These are phyloP conservation scores for Stagonosporopsis cucurbitacearum DNA, from an alignment of 2,329 filamentous ascomycete genomes.

Conservation along the genomic window DNA sequence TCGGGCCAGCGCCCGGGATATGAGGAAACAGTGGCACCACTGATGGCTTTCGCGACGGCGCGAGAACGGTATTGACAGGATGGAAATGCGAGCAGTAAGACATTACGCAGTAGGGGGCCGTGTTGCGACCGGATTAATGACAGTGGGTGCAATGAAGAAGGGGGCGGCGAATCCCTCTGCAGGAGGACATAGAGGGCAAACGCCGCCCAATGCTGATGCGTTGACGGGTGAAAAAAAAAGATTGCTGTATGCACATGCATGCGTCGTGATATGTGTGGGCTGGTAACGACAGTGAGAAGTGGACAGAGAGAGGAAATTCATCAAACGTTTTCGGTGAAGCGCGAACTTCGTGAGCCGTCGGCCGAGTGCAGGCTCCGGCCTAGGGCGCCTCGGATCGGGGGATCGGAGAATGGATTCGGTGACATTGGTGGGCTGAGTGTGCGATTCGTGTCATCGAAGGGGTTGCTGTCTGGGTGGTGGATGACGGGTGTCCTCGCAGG, in stretches of 20 bases:
- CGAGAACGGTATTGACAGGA: conserved; percentile 6
- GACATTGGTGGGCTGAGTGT: conserved; percentile 49
- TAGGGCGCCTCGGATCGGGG: conserved; percentile 41
- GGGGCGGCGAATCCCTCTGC: not conserved
- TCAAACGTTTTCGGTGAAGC: conserved; percentile 57
- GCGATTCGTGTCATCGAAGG: conserved; percentile 32
- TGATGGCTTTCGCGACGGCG: not conserved
- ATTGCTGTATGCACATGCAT: conserved; percentile 33
- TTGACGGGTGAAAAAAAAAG: conserved; percentile 9
- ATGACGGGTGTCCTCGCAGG: conserved; percentile 69
- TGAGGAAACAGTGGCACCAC: conserved; percentile 1
- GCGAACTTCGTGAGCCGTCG: conserved; percentile 55
- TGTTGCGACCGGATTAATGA: conserved; percentile 9
- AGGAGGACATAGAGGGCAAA: not conserved
- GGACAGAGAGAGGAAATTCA: conserved; percentile 24
- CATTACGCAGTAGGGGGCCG: conserved; percentile 12
- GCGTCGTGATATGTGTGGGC: conserved; percentile 32
- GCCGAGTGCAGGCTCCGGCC: conserved; percentile 54
- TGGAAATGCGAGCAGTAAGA: conserved; percentile 6
- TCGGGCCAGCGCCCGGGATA: conserved; percentile 12
- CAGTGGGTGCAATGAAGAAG: not conserved
- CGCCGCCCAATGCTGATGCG: not conserved
- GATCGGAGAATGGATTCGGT: conserved; percentile 43
- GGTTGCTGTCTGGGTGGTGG: conserved; percentile 51
- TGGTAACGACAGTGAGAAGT: conserved; percentile 34